phyloP scores from a whole-genome alignment of 768 basidiomycete genomes.

The Aureoboletus auriporus region DNA sequence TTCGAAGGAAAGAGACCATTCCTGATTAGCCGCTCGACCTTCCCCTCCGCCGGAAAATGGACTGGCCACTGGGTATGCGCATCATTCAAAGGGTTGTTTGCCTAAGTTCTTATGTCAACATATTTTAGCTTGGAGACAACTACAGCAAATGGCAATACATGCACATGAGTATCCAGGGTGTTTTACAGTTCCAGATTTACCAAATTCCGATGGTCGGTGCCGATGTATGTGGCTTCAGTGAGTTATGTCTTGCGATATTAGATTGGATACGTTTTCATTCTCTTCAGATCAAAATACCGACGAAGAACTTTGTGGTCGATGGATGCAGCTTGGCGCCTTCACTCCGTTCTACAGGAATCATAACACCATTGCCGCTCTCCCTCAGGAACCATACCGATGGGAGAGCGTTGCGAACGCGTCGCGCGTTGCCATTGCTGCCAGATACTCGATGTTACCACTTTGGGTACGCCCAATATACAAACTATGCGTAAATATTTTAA shows the following conservation, averaged over 20 bases:
- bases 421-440: slow-evolving; percentile 64
- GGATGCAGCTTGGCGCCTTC: slow-evolving; percentile 84
- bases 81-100: not conserved
- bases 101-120: too few species aligned
- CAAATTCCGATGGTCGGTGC: slow-evolving; percentile 83
- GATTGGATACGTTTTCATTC: not conserved
- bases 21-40: slow-evolving; percentile 66
- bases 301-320: slow-evolving; percentile 81
- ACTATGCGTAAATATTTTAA: not conserved
- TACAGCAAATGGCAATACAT: slow-evolving; percentile 73
- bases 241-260: not conserved
- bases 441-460: slow-evolving; percentile 73
- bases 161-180: slow-evolving; percentile 64
- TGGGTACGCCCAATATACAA: slow-evolving; percentile 50
- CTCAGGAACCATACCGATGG: slow-evolving; percentile 84
- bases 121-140: slow-evolving; percentile 65
- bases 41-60: slow-evolving; percentile 65
- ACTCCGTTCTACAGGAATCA: slow-evolving; percentile 83
- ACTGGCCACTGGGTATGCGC: slow-evolving; percentile 62
- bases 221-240: slow-evolving; percentile 47
- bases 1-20: slow-evolving; percentile 63
- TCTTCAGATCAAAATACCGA: slow-evolving; percentile 52
- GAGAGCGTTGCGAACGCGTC: slow-evolving; percentile 74
- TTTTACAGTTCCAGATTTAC: slow-evolving; percentile 81
- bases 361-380: slow-evolving; percentile 56